Percentiles rank a stretch among this genome's conserved stretches.
These are phyloP conservation scores for Forsythia viridissima DNA, from an alignment of 257 asterid genomes.

Conservation along the genomic window DNA sequence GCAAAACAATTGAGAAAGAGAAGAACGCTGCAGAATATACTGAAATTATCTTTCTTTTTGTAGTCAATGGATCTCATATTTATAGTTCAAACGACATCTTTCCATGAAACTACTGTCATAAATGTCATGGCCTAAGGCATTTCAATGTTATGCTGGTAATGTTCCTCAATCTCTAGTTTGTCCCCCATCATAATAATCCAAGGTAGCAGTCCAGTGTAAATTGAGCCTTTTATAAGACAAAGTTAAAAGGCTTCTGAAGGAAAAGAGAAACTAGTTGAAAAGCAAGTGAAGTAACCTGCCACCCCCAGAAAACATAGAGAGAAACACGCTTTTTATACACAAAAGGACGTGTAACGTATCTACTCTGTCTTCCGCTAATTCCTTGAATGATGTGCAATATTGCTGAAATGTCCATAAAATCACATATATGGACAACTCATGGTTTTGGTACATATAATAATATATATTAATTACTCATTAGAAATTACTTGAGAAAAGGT, in stretches of 20 bases:
- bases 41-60: not conserved
- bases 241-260: not conserved
- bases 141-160: not conserved
- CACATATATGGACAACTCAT: not conserved
- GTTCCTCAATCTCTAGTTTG: slow-evolving; percentile 6
- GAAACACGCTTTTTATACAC: not conserved
- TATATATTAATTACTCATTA: not conserved
- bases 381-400: not conserved
- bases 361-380: not conserved
- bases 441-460: not conserved
- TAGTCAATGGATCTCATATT: slow-evolving; percentile 16
- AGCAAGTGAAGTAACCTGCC: not conserved
- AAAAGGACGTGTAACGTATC: not conserved
- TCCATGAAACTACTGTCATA: not conserved
- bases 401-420: not conserved
- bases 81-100: not conserved
- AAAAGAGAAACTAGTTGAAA: not conserved
- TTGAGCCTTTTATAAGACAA: not conserved
- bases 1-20: not conserved
- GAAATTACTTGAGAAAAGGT: not conserved
- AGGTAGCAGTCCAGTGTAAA: not conserved
- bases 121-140: not conserved
- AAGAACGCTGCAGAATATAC: not conserved
- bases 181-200: not conserved
- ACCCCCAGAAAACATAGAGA: not conserved